Conservation (phyloP, 2,329 filamentous ascomycete species). For the Cyphellophora europaea region DNA sequence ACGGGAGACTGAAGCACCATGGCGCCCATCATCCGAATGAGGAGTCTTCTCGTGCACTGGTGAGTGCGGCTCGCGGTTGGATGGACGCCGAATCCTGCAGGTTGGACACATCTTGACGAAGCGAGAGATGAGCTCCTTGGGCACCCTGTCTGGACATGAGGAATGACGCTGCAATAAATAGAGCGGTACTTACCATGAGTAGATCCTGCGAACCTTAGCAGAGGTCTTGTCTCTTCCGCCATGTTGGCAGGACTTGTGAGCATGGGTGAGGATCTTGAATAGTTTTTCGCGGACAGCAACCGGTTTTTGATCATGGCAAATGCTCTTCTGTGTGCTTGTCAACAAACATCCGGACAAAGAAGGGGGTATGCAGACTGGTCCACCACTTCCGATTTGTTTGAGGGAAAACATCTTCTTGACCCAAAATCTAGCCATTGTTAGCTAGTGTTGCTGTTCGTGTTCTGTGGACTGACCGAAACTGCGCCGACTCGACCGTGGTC, state of each 20-base stretch:
- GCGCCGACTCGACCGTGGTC: constrained; percentile 40
- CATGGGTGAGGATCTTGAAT: constrained; percentile 41
- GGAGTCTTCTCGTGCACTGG: no score
- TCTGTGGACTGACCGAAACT: constrained; percentile 39
- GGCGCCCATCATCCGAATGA: no score
- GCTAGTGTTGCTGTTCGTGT: not conserved
- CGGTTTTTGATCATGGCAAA: constrained; percentile 43
- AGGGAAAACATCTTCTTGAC: constrained; percentile 46
- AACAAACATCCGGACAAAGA: no score
- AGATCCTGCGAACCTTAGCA: constrained; percentile 39
- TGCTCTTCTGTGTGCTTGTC: constrained; percentile 32
- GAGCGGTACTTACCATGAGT: constrained; percentile 39
- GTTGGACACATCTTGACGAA: constrained; percentile 43
- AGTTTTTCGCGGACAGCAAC: constrained; percentile 43
- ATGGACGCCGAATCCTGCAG: constrained; percentile 36
- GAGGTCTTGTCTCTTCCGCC: constrained; percentile 45
- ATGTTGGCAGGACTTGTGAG: constrained; percentile 42
- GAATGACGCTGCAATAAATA: constrained; percentile 2
- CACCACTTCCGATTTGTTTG: not conserved
- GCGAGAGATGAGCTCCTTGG: constrained; percentile 42
- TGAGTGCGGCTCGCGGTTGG: constrained; percentile 21
- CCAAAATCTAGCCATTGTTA: constrained; percentile 32
- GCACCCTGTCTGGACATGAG: constrained; percentile 30
- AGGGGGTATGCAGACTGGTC: no score
- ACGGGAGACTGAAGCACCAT: no score